Conservation (phyloP, 139 green algal species). For the Tetraselmis chui region DNA sequence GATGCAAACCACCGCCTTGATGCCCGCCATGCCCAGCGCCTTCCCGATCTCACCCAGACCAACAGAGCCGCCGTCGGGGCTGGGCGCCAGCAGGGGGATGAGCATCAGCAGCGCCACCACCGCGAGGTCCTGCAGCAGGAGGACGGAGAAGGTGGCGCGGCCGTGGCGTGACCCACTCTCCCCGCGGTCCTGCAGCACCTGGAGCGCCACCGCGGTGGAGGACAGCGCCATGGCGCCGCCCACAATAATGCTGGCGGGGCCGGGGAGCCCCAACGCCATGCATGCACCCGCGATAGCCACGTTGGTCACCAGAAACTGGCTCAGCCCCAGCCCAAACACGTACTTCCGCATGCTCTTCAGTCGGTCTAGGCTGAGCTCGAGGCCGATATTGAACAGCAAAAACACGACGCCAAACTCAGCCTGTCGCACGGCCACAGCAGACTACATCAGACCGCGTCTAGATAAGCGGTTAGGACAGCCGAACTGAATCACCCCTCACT, state of each 20-base stretch:
- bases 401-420: constrained; percentile 95
- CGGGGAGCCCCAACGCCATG: constrained; percentile 33
- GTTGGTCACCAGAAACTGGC: constrained; percentile 46
- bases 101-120: constrained; percentile 99
- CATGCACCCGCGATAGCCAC: constrained; percentile 12
- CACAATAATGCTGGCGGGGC: constrained; percentile 80
- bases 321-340: constrained; percentile 94
- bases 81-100: constrained; percentile 90
- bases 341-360: constrained; percentile 94
- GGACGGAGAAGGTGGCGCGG: constrained; percentile 89
- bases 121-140: constrained; percentile 94
- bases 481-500: no score
- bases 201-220: constrained; percentile 94
- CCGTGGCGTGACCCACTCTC: constrained; percentile 90
- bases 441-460: no score
- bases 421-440: neutral
- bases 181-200: constrained; percentile 86
- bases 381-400: constrained; percentile 95
- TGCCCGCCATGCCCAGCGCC: constrained; percentile 76
- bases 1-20: constrained; percentile 90
- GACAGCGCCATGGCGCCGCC: constrained; percentile 90
- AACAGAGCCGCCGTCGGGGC: constrained; percentile 24
- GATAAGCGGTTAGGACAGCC: no score
- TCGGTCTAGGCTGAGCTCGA: constrained; percentile 92
- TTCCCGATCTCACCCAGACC: constrained; percentile 58